Evolutionary conservation across 2,329 filamentous ascomycete genomes (phyloP).

Genomic region (Dactylellina leptospora): DNA sequence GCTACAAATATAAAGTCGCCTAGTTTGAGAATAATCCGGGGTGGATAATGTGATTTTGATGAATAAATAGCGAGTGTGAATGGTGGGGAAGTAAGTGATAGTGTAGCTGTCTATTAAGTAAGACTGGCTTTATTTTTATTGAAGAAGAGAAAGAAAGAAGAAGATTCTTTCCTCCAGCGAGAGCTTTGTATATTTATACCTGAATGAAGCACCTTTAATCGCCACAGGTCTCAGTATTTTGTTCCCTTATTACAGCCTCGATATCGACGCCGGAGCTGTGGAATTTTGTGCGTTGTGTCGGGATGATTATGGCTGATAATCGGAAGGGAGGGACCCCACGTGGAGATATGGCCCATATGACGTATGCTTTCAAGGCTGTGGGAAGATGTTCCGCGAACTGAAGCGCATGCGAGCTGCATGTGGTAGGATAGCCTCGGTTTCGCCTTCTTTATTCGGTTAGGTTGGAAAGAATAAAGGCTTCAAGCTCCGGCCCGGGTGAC

Average conservation of each 20-base stretch:
- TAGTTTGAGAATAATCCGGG: too few species aligned
- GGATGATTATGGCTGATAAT: slow-evolving; percentile 22
- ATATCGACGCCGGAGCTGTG: too few species aligned
- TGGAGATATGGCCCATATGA: slow-evolving; percentile 16
- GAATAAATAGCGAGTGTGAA: too few species aligned
- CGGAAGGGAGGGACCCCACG: not conserved
- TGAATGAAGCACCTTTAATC: too few species aligned
- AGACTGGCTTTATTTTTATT: not conserved
- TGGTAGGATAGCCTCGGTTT: not conserved
- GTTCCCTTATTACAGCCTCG: too few species aligned
- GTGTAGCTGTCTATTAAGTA: too few species aligned
- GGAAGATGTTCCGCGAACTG: not conserved
- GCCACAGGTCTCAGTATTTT: too few species aligned
- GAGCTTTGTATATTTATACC: too few species aligned
- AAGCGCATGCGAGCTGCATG: not conserved
- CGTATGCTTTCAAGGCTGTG: slow-evolving; percentile 27
- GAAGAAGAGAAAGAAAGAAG: not conserved
- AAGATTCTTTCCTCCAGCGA: not conserved
- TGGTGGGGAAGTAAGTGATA: too few species aligned
- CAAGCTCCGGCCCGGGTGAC: too few species aligned
- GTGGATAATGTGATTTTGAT: too few species aligned
- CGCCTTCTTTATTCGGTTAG: not conserved
- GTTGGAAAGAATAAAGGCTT: too few species aligned
- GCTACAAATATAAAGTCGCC: slow-evolving; percentile 3
- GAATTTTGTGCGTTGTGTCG: slow-evolving; percentile 49